Evolutionary conservation across 768 basidiomycete genomes (phyloP).

Genomic region (Lentinula sp.): DNA sequence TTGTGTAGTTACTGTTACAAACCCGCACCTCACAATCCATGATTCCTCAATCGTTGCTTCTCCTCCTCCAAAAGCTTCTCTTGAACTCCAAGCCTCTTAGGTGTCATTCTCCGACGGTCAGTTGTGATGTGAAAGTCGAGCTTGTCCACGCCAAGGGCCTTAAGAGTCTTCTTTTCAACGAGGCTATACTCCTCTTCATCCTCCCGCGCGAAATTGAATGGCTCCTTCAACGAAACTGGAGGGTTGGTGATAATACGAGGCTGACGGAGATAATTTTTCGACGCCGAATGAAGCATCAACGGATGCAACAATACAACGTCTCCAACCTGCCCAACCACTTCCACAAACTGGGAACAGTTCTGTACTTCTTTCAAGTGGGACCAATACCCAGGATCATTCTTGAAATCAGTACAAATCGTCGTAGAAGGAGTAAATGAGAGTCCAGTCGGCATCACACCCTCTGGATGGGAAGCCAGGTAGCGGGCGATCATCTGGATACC

Average conservation of each 20-base stretch:
- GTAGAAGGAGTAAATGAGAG: slow-evolving; percentile 43
- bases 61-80: slow-evolving; percentile 46
- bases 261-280: slow-evolving; percentile 49
- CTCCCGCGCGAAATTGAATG: slow-evolving; percentile 45
- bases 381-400: slow-evolving; percentile 38
- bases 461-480: slow-evolving; percentile 46
- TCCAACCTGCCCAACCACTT: slow-evolving; percentile 55
- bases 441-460: slow-evolving; percentile 41
- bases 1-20: neutral
- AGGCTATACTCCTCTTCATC: slow-evolving; percentile 44
- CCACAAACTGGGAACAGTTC: slow-evolving; percentile 37
- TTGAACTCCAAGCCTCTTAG: slow-evolving; percentile 37
- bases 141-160: slow-evolving; percentile 41
- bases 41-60: slow-evolving; percentile 27
- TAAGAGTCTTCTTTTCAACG: slow-evolving; percentile 55
- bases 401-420: slow-evolving; percentile 21
- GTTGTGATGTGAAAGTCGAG: slow-evolving; percentile 41
- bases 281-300: slow-evolving; percentile 60
- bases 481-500: slow-evolving; percentile 43
- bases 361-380: slow-evolving; percentile 38
- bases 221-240: slow-evolving; percentile 47
- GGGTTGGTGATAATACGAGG: slow-evolving; percentile 64
- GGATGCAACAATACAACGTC: slow-evolving; percentile 62
- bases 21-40: neutral
- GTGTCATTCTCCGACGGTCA: slow-evolving; percentile 40